Base-by-base conservation (phyloP, 2,329 filamentous ascomycete genomes). In the Trichoderma atroviride region DNA sequence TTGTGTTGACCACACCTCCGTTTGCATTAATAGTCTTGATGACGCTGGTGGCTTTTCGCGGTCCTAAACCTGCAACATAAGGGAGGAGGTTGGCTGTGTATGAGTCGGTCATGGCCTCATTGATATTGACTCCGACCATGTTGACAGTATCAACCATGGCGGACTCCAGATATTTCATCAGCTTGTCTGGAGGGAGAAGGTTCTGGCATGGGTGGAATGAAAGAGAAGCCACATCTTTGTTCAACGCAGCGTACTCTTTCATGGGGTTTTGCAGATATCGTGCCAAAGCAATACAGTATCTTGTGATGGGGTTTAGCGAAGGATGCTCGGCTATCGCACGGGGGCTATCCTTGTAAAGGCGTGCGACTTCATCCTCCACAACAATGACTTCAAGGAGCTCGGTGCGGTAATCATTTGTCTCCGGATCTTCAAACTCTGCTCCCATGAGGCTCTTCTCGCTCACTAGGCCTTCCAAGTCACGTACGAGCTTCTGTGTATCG, bases 81-180 rank as follows among this genome's bases (percentile, higher is more conserved):
- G 94, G 94, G 47, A 99, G 85, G 1, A 99, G 86, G 73, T 95
- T 96, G 16, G 94, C 93, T 10, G 92, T 91, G 75, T 96, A 93
- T 1, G 89, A 78, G 78, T 97, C 93, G 53, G 85, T 86, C 68
- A 97, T 90, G 16, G 94, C 94, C 73, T 97, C 94, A 75, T 97
- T 97, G 76, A 99, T 91, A 75, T 98, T 93, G 47, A 99, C 93
- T 76, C 96, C 96, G 57, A 94, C 94, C 55, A 99, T 88, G 78
- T 99, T 99, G 74, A 99, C 96, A 87, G 97, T 97, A 78, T 99
- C 96, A 13, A 99, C 95, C 89, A 99, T 92, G 56, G 95, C 93
- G n/a, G 92, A 96, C 76, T 99, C 96, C 19, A 99, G 86, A 70
- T 93, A 89, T 78, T 92, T 94, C 71, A 91, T 83, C 50, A 99